These are phyloP conservation scores for Phlyctochytrium planicorne DNA, from an alignment of 192 early-diverging fungal species.

Conservation along the genomic window DNA sequence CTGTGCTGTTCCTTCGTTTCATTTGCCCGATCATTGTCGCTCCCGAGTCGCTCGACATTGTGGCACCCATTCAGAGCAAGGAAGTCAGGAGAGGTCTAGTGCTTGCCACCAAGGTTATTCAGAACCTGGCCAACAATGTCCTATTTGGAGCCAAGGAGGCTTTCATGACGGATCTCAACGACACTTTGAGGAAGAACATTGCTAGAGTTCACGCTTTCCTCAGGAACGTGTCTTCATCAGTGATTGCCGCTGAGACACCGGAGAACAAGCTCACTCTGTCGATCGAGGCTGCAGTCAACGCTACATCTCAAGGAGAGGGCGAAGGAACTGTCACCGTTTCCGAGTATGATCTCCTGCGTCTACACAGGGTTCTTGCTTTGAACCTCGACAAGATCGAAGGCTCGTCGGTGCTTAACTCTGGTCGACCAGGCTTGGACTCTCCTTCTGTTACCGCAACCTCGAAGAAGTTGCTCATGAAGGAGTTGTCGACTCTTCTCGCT, in stretches of 20 bases:
- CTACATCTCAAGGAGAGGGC: background rate
- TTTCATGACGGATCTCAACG: constrained; percentile 91
- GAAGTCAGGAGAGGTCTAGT: constrained; percentile 85
- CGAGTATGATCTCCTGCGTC: constrained; percentile 33
- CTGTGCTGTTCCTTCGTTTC: constrained; percentile 94
- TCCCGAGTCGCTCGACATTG: constrained; percentile 79
- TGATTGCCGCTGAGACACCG: background rate
- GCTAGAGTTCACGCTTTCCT: constrained; percentile 77
- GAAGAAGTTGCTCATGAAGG: constrained; percentile 51
- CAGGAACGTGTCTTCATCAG: constrained; percentile 64
- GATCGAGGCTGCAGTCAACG: constrained; percentile 11
- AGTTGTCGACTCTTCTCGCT: constrained; percentile 79
- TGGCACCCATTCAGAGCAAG: constrained; percentile 60
- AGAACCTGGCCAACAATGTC: constrained; percentile 94
- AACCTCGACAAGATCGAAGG: constrained; percentile 49
- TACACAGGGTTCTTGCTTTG: constrained; percentile 38
- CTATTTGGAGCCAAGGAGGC: constrained; percentile 93
- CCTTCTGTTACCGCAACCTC: background rate
- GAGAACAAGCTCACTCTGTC: background rate
- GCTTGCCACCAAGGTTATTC: constrained; percentile 92
- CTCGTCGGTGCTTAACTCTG: background rate
- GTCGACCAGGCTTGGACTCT: background rate
- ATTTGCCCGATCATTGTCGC: constrained; percentile 93
- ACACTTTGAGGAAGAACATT: constrained; percentile 81
- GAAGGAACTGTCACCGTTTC: constrained; percentile 11